Base-by-base conservation (phyloP, 2,329 filamentous ascomycete genomes). In the Helotiales sp. region DNA sequence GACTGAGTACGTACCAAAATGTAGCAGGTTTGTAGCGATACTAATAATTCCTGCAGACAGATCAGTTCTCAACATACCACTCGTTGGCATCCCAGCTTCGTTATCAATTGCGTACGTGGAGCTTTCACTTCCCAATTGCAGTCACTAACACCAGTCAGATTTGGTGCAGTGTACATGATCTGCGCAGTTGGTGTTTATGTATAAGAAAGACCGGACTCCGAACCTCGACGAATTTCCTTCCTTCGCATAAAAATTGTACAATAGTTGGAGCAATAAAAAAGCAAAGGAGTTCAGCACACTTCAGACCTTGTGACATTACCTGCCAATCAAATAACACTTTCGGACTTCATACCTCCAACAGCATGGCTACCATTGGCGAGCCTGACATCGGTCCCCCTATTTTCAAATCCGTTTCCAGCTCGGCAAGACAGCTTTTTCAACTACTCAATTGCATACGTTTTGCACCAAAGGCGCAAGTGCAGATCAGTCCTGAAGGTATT, bases 111-210 rank as follows among this genome's bases (percentile, higher is more conserved):
- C 92, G 95, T 98, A 89, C 77, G 92, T 82, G 45, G 8, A 57
- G 58, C 54, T 61, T 17, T 15, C 62, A 30, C 32, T 20, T 24
- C 37, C n/a, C 32, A 24, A 8, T 57, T 47, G 59, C 60, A 15
- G 2, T 15, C 34, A 61, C 70, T 75, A 40, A 76, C 15, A 47
- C 15, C 26, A 30, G 74, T 28, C 13, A 97, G 95, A 60, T 92
- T 97, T 80, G 96, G 96, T 75, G 91, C 95, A 60, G 93, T 99
- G 54, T 97, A 96, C 82, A 97, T 97, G 91, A 98, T 99, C 82
- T 99, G 96, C 82, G 96, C 94, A 68, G 96, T 96, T 79, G 96
- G 96, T 79, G 96, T 99, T 78, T 98, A 99, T 89, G 93, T 99
- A 80, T 99, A 78, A 69, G 60, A 66, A 60, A 67, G 62, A 62